Conservation (phyloP, 441 rosid genomes). For the Populus tomentosa region DNA sequence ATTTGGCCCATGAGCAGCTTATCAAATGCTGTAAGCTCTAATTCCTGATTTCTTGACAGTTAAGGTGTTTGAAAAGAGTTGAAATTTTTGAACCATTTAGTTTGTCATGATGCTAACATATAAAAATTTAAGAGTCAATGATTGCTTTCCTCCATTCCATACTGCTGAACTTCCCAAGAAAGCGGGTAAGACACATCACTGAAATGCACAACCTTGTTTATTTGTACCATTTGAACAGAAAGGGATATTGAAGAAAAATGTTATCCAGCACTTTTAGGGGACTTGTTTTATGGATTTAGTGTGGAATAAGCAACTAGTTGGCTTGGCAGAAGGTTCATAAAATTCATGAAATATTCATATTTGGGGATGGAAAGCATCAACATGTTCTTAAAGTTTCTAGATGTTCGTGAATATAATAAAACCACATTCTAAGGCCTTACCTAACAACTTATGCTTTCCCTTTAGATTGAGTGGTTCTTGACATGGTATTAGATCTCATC, state of each 20-base stretch:
- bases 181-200: background rate
- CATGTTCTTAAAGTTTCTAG: background rate
- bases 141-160: background rate
- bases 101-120: background rate
- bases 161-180: background rate
- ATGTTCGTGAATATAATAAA: background rate
- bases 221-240: slow-evolving; percentile 1
- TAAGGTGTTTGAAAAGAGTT: background rate
- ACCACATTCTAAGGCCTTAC: background rate
- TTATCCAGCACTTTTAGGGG: background rate
- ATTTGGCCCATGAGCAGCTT: slow-evolving; percentile 77
- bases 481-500: background rate
- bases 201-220: background rate
- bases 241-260: background rate
- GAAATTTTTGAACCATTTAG: background rate
- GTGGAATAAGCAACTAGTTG: background rate
- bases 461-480: background rate
- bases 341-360: background rate
- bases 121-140: background rate
- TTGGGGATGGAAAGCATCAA: background rate
- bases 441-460: background rate
- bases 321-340: background rate
- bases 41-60: slow-evolving; percentile 12
- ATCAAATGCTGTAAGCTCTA: slow-evolving; percentile 72
- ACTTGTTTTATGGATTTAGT: background rate